Conservation (phyloP, 2,329 filamentous ascomycete species). For the Aspergillus carbonarius region DNA sequence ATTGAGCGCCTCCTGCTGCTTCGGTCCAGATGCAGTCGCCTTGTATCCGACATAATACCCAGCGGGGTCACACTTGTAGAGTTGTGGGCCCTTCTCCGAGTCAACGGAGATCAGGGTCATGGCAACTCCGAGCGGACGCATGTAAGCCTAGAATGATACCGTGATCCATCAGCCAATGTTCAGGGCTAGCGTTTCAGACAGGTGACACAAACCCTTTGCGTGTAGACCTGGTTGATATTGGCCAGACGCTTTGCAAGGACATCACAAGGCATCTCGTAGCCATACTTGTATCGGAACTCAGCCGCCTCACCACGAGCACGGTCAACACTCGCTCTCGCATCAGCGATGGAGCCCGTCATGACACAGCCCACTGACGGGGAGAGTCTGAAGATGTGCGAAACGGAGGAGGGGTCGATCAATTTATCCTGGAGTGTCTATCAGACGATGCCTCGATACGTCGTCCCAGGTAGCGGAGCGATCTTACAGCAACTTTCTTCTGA, state of each 20-base stretch:
- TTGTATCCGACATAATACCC: constrained; percentile 99
- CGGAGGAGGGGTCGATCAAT: constrained; percentile 94
- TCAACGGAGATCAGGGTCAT: constrained; percentile 94
- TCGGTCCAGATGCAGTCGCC: constrained; percentile 92
- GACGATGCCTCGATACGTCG: constrained; percentile 9
- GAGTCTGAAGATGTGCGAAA: constrained; percentile 95
- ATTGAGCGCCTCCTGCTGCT: constrained; percentile 98
- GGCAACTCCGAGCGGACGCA: constrained; percentile 94
- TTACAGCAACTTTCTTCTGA: constrained; percentile 98
- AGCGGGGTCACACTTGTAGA: constrained; percentile 98
- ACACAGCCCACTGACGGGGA: constrained; percentile 96
- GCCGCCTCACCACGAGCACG: constrained; percentile 93
- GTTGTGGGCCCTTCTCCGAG: constrained; percentile 84
- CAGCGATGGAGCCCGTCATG: constrained; percentile 97
- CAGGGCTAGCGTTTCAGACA: background rate
- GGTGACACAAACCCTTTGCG: constrained; percentile 71
- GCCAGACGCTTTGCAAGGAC: constrained; percentile 93
- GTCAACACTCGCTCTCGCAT: constrained; percentile 89
- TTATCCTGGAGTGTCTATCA: constrained; percentile 69
- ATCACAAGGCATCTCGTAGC: constrained; percentile 99
- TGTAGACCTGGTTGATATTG: constrained; percentile 99
- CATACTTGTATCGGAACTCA: constrained; percentile 97
- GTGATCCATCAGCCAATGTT: constrained; percentile 1
- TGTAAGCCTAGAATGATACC: constrained; percentile 70
- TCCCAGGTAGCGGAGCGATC: constrained; percentile 37